Evolutionary conservation across 345 rosid species (phyloP).

Genomic region (Linum tenue): DNA sequence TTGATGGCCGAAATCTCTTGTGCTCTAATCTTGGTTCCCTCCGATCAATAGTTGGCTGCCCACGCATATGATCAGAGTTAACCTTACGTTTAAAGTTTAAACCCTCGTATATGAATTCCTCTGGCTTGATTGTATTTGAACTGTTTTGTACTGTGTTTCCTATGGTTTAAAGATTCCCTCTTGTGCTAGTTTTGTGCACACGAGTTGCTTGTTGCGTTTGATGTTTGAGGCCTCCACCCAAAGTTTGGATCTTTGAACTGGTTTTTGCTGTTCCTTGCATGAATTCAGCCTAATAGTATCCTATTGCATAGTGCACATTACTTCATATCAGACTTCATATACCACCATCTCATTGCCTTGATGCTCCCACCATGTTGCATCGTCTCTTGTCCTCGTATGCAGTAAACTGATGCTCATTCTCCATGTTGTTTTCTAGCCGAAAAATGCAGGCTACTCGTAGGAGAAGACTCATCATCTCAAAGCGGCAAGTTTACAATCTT

Average conservation of each 20-base stretch:
- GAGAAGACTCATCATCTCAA: constrained; percentile 70
- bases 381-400: not conserved
- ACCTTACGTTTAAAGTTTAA: not conserved
- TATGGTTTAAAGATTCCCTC: not conserved
- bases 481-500: constrained; percentile 82
- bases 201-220: not conserved
- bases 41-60: too few relatives aligned
- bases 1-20: not conserved
- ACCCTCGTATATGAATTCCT: not conserved
- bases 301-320: too few relatives aligned
- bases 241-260: not conserved
- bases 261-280: not conserved
- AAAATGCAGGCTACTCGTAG: constrained; percentile 73
- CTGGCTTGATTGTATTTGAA: not conserved
- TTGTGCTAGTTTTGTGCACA: not conserved
- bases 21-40: too few relatives aligned
- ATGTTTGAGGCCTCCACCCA: not conserved
- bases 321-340: too few relatives aligned
- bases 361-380: not conserved
- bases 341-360: not conserved
- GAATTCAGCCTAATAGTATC: not conserved
- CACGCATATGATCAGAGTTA: too few relatives aligned
- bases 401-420: not conserved
- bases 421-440: constrained; percentile 41
- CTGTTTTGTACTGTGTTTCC: not conserved